phyloP scores from a whole-genome alignment of 108 stramenopile species.

The Cyclotella sp. region DNA sequence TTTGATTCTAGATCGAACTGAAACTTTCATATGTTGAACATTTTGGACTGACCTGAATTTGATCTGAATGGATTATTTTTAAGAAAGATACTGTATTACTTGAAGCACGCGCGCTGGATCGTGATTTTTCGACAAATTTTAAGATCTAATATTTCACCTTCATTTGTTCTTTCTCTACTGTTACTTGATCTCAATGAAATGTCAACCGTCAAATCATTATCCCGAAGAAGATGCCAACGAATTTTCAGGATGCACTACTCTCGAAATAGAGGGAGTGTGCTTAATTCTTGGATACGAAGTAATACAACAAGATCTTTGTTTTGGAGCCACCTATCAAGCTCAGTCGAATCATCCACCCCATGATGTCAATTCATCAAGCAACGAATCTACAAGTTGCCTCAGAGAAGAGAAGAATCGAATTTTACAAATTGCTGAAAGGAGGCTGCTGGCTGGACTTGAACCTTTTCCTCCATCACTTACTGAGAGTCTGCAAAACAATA shows the following conservation, averaged over 20 bases:
- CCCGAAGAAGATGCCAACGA: slow-evolving; percentile 12
- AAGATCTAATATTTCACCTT: background rate
- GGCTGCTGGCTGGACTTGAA: slow-evolving; percentile 42
- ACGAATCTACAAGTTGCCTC: slow-evolving; percentile 16
- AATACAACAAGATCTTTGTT: slow-evolving; percentile 28
- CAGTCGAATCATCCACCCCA: slow-evolving; percentile 3
- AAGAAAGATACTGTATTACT: too few relatives aligned
- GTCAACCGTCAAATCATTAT: background rate
- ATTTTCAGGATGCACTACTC: slow-evolving; percentile 25
- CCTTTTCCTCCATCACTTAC: slow-evolving; percentile 42
- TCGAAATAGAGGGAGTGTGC: slow-evolving; percentile 34
- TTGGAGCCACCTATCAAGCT: background rate
- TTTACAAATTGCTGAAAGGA: slow-evolving; percentile 46
- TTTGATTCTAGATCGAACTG: too few relatives aligned
- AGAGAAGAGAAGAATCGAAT: slow-evolving; percentile 44
- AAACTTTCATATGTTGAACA: too few relatives aligned
- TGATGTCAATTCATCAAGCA: background rate
- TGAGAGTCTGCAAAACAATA: slow-evolving; percentile 18
- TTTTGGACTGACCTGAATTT: too few relatives aligned
- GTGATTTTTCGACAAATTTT: background rate
- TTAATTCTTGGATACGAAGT: slow-evolving; percentile 42
- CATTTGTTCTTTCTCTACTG: background rate
- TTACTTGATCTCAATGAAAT: background rate
- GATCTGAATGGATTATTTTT: too few relatives aligned
- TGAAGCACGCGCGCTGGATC: too few relatives aligned